Evolutionary conservation across 768 basidiomycete species (phyloP).

Genomic region (Pleurotus platypus): DNA sequence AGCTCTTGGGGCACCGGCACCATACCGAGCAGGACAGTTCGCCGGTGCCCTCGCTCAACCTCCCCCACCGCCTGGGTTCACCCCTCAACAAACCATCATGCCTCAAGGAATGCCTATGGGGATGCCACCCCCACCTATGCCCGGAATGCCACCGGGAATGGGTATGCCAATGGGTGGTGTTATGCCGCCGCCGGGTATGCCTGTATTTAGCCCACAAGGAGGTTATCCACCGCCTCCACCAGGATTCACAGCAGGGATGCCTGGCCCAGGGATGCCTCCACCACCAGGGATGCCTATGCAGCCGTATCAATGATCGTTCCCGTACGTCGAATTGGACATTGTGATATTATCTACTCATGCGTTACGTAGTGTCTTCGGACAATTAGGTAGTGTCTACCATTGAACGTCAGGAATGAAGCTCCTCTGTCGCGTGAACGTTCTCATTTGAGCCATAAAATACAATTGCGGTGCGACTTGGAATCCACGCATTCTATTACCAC

Average conservation of each 20-base stretch:
- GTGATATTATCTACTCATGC: no score
- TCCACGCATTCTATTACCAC: no score
- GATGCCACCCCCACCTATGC: conserved; percentile 12
- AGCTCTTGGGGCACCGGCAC: conserved; percentile 69
- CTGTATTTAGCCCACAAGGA: conserved; percentile 13
- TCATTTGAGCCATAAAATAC: no score
- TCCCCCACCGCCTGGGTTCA: conserved; percentile 78
- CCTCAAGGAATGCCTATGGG: conserved; percentile 27
- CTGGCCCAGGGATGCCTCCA: conserved; percentile 19
- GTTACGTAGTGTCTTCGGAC: no score
- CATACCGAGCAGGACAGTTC: conserved; percentile 83
- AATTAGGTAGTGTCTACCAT: no score
- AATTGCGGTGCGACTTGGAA: no score
- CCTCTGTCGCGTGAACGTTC: no score
- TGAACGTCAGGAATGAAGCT: no score
- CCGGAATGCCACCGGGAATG: conserved; percentile 20
- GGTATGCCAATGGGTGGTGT: conserved; percentile 12
- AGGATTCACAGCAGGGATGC: conserved; percentile 26
- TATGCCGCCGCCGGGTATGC: conserved; percentile 32
- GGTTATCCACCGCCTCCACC: conserved; percentile 18
- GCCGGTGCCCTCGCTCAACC: conserved; percentile 84
- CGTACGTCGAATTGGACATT: background rate
- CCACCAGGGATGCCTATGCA: conserved; percentile 43
- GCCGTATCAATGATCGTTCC: background rate
- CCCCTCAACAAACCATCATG: conserved; percentile 66